Percentiles rank a stretch among this genome's conserved stretches.
Conservation (phyloP, 345 rosid genomes). For the Cardiospermum halicacabum region DNA sequence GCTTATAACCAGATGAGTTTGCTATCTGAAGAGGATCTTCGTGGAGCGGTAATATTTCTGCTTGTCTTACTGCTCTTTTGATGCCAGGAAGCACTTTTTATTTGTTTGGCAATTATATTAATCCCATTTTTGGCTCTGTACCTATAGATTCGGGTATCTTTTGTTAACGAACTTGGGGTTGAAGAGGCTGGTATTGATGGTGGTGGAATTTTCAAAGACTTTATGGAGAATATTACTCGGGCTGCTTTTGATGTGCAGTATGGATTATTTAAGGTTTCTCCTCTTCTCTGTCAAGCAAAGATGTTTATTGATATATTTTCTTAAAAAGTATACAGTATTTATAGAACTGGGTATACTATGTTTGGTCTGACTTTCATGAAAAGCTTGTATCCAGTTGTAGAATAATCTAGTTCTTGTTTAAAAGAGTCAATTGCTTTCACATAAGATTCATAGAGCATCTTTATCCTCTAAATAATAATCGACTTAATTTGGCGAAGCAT, state of each 20-base stretch:
- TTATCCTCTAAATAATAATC: neutral
- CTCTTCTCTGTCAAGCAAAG: neutral
- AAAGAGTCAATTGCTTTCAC: neutral
- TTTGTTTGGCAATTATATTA: neutral
- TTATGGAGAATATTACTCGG: conserved; percentile 94
- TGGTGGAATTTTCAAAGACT: conserved; percentile 99
- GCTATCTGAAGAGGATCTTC: conserved; percentile 92
- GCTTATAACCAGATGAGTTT: conserved; percentile 96
- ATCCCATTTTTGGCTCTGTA: conserved; percentile 21
- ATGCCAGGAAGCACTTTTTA: neutral
- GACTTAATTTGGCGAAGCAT: neutral
- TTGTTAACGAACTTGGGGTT: conserved; percentile 95
- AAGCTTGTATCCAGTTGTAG: too few relatives aligned
- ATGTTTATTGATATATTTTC: neutral
- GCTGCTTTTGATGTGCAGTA: conserved; percentile 98
- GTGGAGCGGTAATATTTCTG: conserved; percentile 58
- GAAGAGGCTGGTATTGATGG: conserved; percentile 99
- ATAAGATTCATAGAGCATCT: neutral
- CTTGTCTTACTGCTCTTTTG: conserved; percentile 15
- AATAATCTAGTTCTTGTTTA: neutral
- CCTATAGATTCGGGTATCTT: conserved; percentile 87
- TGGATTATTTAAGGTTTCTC: conserved; percentile 84
- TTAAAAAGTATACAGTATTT: neutral
- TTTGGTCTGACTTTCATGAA: neutral
- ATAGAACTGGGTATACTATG: neutral